Conservation (phyloP, 2,329 filamentous ascomycete genomes). For the Ceratocystis diversiconidia region DNA sequence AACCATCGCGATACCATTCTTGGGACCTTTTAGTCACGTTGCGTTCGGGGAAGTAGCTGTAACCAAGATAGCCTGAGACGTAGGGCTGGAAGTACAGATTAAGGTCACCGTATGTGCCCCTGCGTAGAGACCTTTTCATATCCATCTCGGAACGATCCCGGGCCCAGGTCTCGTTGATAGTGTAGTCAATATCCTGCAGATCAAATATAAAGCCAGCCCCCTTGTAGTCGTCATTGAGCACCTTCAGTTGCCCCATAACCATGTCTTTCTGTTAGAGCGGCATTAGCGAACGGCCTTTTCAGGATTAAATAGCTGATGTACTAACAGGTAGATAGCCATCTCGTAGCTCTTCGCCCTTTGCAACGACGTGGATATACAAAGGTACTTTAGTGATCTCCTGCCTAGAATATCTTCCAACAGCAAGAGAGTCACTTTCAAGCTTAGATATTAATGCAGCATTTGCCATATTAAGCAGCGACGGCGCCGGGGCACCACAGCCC, state of each 20-base stretch:
- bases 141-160: slow-evolving; percentile 27
- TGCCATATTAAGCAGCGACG: slow-evolving; percentile 18
- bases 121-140: slow-evolving; percentile 34
- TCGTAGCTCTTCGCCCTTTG: slow-evolving; percentile 22
- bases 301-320: background rate
- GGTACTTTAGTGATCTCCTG: slow-evolving; percentile 24
- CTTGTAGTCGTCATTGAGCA: slow-evolving; percentile 33
- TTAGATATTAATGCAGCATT: slow-evolving; percentile 19
- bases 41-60: slow-evolving; percentile 34
- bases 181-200: slow-evolving; percentile 30
- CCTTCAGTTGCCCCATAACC: slow-evolving; percentile 30
- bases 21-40: slow-evolving; percentile 23
- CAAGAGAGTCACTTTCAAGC: slow-evolving; percentile 18
- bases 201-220: slow-evolving; percentile 33
- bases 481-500: slow-evolving; percentile 21
- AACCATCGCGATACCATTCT: slow-evolving; percentile 29
- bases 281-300: background rate
- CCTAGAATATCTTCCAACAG: slow-evolving; percentile 18
- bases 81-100: slow-evolving; percentile 28
- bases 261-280: slow-evolving; percentile 24
- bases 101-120: slow-evolving; percentile 31
- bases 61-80: slow-evolving; percentile 29
- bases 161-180: slow-evolving; percentile 35
- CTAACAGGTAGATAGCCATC: slow-evolving; percentile 28
- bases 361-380: slow-evolving; percentile 28